Percentiles rank a stretch among this genome's conserved stretches.
Evolutionary conservation across 176 grass and related monocot species (phyloP).

Genomic region (Juncus inflexus): DNA sequence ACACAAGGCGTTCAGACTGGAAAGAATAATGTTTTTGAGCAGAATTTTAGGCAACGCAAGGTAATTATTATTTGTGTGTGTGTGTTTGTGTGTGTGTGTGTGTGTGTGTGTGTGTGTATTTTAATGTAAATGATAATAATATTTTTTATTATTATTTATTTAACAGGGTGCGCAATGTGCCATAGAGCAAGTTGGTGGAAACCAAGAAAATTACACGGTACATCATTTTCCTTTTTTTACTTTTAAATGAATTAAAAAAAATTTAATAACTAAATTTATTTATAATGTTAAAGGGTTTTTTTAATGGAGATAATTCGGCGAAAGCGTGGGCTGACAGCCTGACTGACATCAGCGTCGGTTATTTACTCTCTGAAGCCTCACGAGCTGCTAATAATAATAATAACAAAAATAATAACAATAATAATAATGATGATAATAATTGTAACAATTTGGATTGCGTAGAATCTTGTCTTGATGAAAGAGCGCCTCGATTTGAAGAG

Average conservation of each 20-base stretch:
- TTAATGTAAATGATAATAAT: slow-evolving; percentile 10
- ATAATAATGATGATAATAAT: too few relatives aligned
- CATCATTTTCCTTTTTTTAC: slow-evolving; percentile 19
- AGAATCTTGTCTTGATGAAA: slow-evolving; percentile 39
- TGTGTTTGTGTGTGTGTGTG: not conserved
- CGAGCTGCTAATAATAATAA: slow-evolving; percentile 27
- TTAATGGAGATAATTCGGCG: slow-evolving; percentile 36
- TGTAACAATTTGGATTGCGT: slow-evolving; percentile 35
- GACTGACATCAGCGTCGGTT: slow-evolving; percentile 82
- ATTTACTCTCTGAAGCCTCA: slow-evolving; percentile 89
- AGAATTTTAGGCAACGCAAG: slow-evolving; percentile 29
- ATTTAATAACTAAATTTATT: not conserved
- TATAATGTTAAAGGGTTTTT: not conserved
- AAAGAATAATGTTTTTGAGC: slow-evolving; percentile 28
- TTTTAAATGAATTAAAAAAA: not conserved
- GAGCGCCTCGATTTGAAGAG: slow-evolving; percentile 24
- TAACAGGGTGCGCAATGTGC: slow-evolving; percentile 36
- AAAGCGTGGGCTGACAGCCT: slow-evolving; percentile 91
- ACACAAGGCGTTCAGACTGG: slow-evolving; percentile 46
- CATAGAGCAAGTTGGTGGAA: slow-evolving; percentile 41
- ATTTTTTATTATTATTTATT: not conserved
- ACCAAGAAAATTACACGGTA: slow-evolving; percentile 46
- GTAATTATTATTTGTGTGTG: slow-evolving; percentile 3
- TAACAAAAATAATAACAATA: too few relatives aligned
- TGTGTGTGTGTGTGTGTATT: not conserved